A percentile compares a stretch with the other conserved stretches of the same genome.
These are phyloP conservation scores for Penicillium hordei DNA, from an alignment of 2,329 filamentous ascomycete genomes.

Conservation along the genomic window DNA sequence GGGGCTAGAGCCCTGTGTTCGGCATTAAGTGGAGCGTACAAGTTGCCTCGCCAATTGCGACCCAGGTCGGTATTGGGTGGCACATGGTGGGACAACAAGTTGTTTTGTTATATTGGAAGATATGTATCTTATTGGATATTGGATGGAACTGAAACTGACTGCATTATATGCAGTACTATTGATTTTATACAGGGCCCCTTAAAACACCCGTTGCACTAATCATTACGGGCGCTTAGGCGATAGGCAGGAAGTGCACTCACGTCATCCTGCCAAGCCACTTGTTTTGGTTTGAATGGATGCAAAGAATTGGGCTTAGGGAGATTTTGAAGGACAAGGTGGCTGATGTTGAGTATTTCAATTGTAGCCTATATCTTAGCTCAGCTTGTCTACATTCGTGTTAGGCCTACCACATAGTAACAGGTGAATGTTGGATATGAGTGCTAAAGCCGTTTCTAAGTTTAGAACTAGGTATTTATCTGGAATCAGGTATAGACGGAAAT, in stretches of 20 bases:
- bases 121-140: not conserved
- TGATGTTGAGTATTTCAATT: not conserved
- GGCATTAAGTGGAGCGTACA: not conserved
- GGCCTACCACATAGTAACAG: not conserved
- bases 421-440: not conserved
- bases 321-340: not conserved
- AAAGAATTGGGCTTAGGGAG: too few species aligned
- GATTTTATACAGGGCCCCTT: not conserved
- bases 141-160: not conserved
- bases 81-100: not conserved
- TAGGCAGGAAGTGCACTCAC: not conserved
- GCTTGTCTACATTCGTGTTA: not conserved
- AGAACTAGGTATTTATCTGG: not conserved
- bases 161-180: not conserved
- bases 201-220: not conserved
- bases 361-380: not conserved
- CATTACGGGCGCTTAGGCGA: not conserved
- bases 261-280: not conserved
- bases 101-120: not conserved
- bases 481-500: not conserved
- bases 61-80: not conserved
- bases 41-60: constrained; percentile 3
- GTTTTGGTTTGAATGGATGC: not conserved
- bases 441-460: not conserved
- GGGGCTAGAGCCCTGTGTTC: not conserved